Evolutionary conservation across 2,329 filamentous ascomycete genomes (phyloP), one percentile per base, ranked within the genome.

Genomic region (Bisporella sp.): DNA sequence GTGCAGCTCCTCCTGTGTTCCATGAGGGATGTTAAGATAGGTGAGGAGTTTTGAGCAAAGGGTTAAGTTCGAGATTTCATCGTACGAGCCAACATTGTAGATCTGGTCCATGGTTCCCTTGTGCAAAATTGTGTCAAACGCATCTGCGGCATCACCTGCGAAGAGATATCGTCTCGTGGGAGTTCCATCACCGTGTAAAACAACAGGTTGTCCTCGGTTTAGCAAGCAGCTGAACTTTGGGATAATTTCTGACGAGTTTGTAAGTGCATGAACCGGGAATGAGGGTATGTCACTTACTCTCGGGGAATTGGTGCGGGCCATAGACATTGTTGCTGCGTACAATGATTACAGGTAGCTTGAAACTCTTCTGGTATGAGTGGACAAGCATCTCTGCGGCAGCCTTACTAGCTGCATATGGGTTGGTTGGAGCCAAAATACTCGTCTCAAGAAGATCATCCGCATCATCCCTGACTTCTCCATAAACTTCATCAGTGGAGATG

Each of bases 321-420:
- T 91, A 93, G 31, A 92, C 86, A 61, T 93, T 92, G 71, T 92
- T 92, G 65, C 85, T 85, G 46, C 87, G 77, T 31, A 91, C 84
- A 59, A 91, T 87, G 56, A 92, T 88, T 47, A 82, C 80, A 1
- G 87, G 87, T 9, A 93, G 74, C 66, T 86, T 85, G 73, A 90
- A 91, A 67, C 84, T 88, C 71, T 87, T 89, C 64, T 84, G 78
- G 66, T 91, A 93, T n/a, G 87, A 88, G 66, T 86, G 83, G n/a
- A 92, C 86, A 62, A 89, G 75, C 86, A 90, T 90, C 70, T 91
- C 87, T 5, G 87, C 87, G 1, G 87, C 87, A 3, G 87, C 87
- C 68, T 91, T 91, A 69, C 82, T 86, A 21, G 87, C 87, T 7
- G 86, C 83, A 59, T 91, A 91, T 11, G 88, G 88, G 62, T 92